Percentiles rank a stretch among this genome's conserved stretches.
These are phyloP conservation scores for Fusarium vanettenii DNA, from an alignment of 2,329 filamentous ascomycete species.

Conservation along the genomic window DNA sequence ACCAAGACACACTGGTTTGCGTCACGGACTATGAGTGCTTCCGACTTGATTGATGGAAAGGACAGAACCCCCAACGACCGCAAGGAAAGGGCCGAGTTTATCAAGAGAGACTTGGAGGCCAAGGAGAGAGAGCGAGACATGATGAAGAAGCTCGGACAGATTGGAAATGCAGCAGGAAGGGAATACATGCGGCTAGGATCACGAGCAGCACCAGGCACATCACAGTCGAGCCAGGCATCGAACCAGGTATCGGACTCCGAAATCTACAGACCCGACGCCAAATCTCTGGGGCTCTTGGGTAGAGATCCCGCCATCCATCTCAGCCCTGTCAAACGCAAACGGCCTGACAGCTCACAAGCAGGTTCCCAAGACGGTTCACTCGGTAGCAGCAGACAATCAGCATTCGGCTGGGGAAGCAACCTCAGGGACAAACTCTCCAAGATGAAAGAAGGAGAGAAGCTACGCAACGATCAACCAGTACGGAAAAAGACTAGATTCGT, in stretches of 20 bases:
- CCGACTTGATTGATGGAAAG: conserved; percentile 73
- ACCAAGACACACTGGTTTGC: conserved; percentile 69
- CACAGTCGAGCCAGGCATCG: conserved; percentile 9
- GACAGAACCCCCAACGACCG: conserved; percentile 68
- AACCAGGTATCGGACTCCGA: conserved; percentile 33
- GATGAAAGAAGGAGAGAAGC: conserved; percentile 71
- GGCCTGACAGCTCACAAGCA: conserved; percentile 54
- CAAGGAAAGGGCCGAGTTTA: conserved; percentile 72
- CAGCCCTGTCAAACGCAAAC: conserved; percentile 71
- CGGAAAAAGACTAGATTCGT: conserved; percentile 84
- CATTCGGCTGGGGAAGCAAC: conserved; percentile 68
- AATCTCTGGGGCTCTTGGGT: conserved; percentile 48
- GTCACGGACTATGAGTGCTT: conserved; percentile 63
- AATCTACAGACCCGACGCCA: conserved; percentile 55
- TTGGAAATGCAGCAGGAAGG: conserved; percentile 73
- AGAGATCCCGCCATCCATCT: conserved; percentile 63
- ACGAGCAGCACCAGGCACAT: conserved; percentile 10
- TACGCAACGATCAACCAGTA: conserved; percentile 58
- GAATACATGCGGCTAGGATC: conserved; percentile 73
- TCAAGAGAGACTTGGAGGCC: conserved; percentile 72
- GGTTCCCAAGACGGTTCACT: conserved; percentile 54
- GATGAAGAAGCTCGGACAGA: conserved; percentile 72
- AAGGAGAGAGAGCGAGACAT: conserved; percentile 80
- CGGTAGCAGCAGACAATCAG: conserved; percentile 41
- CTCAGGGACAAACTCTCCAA: conserved; percentile 67